phyloP scores from a whole-genome alignment of 495 filamentous ascomycete genomes.

The Parachaetomium inaequale region DNA sequence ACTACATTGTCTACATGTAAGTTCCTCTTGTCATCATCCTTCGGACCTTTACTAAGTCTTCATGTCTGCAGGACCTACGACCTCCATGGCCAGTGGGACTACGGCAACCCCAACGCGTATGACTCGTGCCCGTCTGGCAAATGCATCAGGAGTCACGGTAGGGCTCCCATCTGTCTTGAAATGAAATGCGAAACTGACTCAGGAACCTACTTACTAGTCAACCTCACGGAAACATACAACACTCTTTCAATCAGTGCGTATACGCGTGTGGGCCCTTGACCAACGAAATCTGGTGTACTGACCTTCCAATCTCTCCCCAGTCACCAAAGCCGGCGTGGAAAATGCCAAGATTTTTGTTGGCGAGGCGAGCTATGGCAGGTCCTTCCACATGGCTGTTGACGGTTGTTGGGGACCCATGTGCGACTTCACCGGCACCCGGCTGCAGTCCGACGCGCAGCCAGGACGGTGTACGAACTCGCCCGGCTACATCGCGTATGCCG shows the following conservation, averaged over 20 bases:
- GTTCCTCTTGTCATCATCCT: too few relatives aligned
- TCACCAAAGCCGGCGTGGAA: slow-evolving; percentile 50
- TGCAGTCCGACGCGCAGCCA: slow-evolving; percentile 11
- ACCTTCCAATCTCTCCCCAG: too few relatives aligned
- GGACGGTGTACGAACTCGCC: slow-evolving; percentile 41
- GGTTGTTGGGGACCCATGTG: slow-evolving; percentile 17
- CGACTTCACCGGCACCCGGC: slow-evolving; percentile 12
- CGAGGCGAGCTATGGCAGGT: slow-evolving; percentile 38
- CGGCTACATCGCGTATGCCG: slow-evolving; percentile 38
- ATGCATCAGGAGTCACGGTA: too few relatives aligned
- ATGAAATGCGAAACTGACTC: too few relatives aligned
- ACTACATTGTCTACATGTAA: slow-evolving; percentile 31
- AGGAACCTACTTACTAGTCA: slow-evolving; percentile 42
- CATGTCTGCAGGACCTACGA: slow-evolving; percentile 44
- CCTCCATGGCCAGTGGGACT: slow-evolving; percentile 29
- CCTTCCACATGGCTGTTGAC: slow-evolving; percentile 29
- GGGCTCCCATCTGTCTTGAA: too few relatives aligned
- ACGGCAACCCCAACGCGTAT: neutral
- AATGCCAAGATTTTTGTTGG: slow-evolving; percentile 42
- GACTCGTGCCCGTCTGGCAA: slow-evolving; percentile 27
- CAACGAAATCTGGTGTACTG: too few relatives aligned
- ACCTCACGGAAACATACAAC: slow-evolving; percentile 42
- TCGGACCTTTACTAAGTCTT: slow-evolving; percentile 23
- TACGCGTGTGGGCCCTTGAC: too few relatives aligned
- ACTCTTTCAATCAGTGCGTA: slow-evolving; percentile 43